A percentile compares a stretch with the other conserved stretches of the same genome.
Conservation (phyloP, 2,329 filamentous ascomycete genomes). For the Stagonosporopsis tanaceti region DNA sequence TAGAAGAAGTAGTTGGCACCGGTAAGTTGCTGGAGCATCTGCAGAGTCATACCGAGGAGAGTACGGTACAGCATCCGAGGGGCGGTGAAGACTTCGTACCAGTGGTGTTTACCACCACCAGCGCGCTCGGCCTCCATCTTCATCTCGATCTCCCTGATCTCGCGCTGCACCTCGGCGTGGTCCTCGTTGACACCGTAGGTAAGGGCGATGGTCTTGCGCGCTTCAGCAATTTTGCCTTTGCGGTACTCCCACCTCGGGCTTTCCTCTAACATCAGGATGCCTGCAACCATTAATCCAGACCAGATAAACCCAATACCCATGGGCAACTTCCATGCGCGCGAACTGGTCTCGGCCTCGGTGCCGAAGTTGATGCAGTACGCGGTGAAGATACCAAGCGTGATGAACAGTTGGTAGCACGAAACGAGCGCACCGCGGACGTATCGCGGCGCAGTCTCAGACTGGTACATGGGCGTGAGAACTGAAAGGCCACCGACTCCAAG, state of each 20-base stretch:
- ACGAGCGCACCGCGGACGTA: conserved; percentile 71
- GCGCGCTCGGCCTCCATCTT: conserved; percentile 63
- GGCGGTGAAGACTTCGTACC: conserved; percentile 68
- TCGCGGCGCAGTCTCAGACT: conserved; percentile 70
- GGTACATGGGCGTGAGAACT: conserved; percentile 68
- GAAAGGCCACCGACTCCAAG: conserved; percentile 71
- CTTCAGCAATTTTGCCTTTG: conserved; percentile 60
- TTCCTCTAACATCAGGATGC: conserved; percentile 64
- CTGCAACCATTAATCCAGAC: conserved; percentile 61
- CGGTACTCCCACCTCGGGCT: conserved; percentile 67
- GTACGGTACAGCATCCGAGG: conserved; percentile 74
- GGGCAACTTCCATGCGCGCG: conserved; percentile 69
- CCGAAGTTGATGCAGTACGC: conserved; percentile 65
- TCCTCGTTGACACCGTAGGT: conserved; percentile 65
- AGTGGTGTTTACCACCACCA: conserved; percentile 45
- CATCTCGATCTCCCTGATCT: conserved; percentile 63
- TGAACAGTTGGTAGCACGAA: conserved; percentile 71
- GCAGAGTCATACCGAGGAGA: conserved; percentile 67
- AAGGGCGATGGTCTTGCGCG: conserved; percentile 60
- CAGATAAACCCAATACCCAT: conserved; percentile 67
- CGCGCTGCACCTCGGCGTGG: conserved; percentile 61
- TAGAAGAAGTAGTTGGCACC: conserved; percentile 71
- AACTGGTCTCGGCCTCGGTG: conserved; percentile 59
- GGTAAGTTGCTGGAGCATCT: conserved; percentile 73
- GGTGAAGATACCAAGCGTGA: conserved; percentile 71